Evolutionary conservation across 352 stramenopile species (phyloP), one percentile per base, ranked within the genome.

Genomic region (Phytophthora chlamydospora): DNA sequence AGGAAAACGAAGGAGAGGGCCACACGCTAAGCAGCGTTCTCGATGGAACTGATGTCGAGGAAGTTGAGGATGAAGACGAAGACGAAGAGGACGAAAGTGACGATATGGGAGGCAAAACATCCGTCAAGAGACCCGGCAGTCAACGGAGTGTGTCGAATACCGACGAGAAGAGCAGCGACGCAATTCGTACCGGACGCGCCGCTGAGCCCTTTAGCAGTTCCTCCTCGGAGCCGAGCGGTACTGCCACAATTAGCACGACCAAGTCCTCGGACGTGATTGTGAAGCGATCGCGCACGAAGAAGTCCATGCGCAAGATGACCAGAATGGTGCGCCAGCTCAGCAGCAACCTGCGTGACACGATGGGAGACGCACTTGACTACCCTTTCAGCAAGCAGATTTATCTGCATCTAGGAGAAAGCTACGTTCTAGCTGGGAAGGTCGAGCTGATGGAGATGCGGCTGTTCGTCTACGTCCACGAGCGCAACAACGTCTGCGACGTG

Each of bases 381-480:
- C 70, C 79, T 27, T 92, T 90, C 58, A 78, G 71, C 50, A 75
- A 73, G 47, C 81, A 90, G 52, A 71, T 91, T 11, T 78, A 78
- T 32, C 19, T 71, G 13, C 84, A 95, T 59, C 32, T 95, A 8
- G 82, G 82, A 17, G 76, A 84, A 16, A 50, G 59, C 10, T 95
- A 86, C 35, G 63, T 68, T 13, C 49, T 92, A 10, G 81, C 78
- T 35, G 80, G 78, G 36, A 88, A 89, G 35, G 83, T 89, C 7
- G 84, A 93, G 44, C 72, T 93, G 19, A 84, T 95, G 77, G 84
- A 93, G 58, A 93, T 93, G 81, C 69, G 86, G 33, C 68, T 95
- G 24, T 85, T 90, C 38, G 68, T 90, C 7, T 91, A 86, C 41
- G 83, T 90, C 17, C 82, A 89, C 44, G 55, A 58, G 12, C 81